Conservation (phyloP, 2,329 filamentous ascomycete species). For the Claviceps cyperi region DNA sequence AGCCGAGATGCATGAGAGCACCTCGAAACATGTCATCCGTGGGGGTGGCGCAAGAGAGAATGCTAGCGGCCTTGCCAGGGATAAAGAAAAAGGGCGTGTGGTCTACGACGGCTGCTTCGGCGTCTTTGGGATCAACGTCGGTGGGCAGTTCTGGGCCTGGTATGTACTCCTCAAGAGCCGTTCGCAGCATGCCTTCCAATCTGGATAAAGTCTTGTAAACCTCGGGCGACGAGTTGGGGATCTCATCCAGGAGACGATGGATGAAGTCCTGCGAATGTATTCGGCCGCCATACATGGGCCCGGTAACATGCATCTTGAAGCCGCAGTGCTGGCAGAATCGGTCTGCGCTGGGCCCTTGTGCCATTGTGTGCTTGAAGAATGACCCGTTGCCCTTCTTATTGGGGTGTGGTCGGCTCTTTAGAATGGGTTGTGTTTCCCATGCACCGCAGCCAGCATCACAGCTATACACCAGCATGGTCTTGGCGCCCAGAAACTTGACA, state of each 20-base stretch:
- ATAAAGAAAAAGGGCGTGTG: constrained; percentile 77
- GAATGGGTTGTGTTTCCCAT: constrained; percentile 70
- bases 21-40: constrained; percentile 68
- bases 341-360: constrained; percentile 53
- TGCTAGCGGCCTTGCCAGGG: constrained; percentile 57
- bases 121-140: constrained; percentile 25
- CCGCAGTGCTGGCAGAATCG: constrained; percentile 70
- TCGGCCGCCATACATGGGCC: constrained; percentile 89
- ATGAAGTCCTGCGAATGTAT: constrained; percentile 79
- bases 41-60: constrained; percentile 67
- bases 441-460: constrained; percentile 87
- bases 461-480: constrained; percentile 84
- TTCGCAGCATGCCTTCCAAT: constrained; percentile 82
- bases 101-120: constrained; percentile 51
- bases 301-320: constrained; percentile 71
- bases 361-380: constrained; percentile 67
- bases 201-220: constrained; percentile 69
- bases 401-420: constrained; percentile 48
- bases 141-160: constrained; percentile 24
- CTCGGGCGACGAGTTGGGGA: constrained; percentile 50
- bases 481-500: constrained; percentile 81
- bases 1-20: constrained; percentile 68
- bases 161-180: constrained; percentile 63
- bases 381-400: constrained; percentile 57
- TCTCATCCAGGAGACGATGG: constrained; percentile 56